Base-by-base conservation (phyloP, 805 yeast genomes). In the Sugiyamaella valdiviana region DNA sequence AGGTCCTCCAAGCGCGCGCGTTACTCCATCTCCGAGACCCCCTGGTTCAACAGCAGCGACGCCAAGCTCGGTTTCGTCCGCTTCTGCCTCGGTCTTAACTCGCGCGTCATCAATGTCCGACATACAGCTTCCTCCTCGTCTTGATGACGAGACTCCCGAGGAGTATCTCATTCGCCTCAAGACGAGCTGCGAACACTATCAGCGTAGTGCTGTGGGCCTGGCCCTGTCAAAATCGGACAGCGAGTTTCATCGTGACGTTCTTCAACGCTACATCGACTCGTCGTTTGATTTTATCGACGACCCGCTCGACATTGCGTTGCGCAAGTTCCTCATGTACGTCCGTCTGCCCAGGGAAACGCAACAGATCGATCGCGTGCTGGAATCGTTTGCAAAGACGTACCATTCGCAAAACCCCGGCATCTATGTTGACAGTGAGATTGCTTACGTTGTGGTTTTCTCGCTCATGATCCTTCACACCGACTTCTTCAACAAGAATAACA, bases 401-500 rank as follows among this genome's bases (percentile, higher is more conserved):
- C 72, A 71, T 51, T 59, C 64, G 23, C 72, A 67, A 47, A 75
- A 77, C 51, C 68, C 69, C 0, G 59, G 58, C 6, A 45, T 70
- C 9, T 75, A 69, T 29, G 44, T 59, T n/a, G 60, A 62, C 15
- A 55, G 57, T 1, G 85, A 82, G 49, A 78, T 79, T 39, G 78
- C 83, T 6, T 82, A 83, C 57, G 76, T 82, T 42, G 59, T 83
- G 10, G 72, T 80, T 1, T 85, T 80, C 57, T 80, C 88, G 2
- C 62, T 85, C 38, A 70, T 85, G 41, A 80, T 85, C 73, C 66
- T 85, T 26, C 91, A 85, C 59, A 85, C 93, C 0, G 93, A 84
- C 59, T 75, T 70, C 50, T 85, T 81, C 67, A 85, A 84, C 64
- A 73, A 74, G 16, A 80, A 76, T 60, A 83, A 83, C 64, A 79